Evolutionary conservation across 768 basidiomycete genomes (phyloP).

Genomic region (Pleurotus tuber-regium): DNA sequence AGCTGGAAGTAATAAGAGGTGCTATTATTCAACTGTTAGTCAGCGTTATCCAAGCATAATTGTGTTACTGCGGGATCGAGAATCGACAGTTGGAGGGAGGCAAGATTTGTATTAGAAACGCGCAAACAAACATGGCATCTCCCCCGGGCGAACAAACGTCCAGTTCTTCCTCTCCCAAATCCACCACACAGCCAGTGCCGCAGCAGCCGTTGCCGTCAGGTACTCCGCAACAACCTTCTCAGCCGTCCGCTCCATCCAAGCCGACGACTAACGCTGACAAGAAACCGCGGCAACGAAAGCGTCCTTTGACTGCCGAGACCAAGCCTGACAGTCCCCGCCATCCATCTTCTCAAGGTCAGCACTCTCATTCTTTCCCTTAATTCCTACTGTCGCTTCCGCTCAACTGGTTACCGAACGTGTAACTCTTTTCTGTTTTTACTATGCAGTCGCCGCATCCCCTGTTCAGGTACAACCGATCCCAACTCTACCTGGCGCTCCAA

Average conservation of each 20-base stretch:
- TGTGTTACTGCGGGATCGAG: neutral
- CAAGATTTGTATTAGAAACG: no score
- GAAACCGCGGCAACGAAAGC: conserved; percentile 56
- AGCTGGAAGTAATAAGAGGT: neutral
- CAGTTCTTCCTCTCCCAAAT: conserved; percentile 22
- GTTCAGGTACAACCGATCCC: conserved; percentile 19
- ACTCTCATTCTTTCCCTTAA: conserved; percentile 15
- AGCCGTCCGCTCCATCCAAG: conserved; percentile 28
- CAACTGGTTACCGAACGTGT: neutral
- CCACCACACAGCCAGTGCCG: conserved; percentile 41
- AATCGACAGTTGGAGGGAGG: neutral
- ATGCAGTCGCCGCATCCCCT: conserved; percentile 4
- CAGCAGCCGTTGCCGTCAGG: conserved; percentile 40
- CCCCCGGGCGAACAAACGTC: conserved; percentile 44
- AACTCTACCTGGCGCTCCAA: conserved; percentile 30
- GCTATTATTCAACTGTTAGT: conserved; percentile 1
- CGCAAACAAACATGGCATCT: conserved; percentile 40
- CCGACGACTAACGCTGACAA: conserved; percentile 42
- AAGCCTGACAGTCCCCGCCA: neutral
- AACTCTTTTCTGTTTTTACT: neutral
- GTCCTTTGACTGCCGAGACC: conserved; percentile 12
- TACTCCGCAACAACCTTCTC: conserved; percentile 34
- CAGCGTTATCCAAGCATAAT: conserved; percentile 1
- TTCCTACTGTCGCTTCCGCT: conserved; percentile 19
- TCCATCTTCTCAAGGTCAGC: conserved; percentile 1